These are phyloP conservation scores for Paramarasmius palmivorus DNA, from an alignment of 1,284 basidiomycete genomes.

Conservation along the genomic window DNA sequence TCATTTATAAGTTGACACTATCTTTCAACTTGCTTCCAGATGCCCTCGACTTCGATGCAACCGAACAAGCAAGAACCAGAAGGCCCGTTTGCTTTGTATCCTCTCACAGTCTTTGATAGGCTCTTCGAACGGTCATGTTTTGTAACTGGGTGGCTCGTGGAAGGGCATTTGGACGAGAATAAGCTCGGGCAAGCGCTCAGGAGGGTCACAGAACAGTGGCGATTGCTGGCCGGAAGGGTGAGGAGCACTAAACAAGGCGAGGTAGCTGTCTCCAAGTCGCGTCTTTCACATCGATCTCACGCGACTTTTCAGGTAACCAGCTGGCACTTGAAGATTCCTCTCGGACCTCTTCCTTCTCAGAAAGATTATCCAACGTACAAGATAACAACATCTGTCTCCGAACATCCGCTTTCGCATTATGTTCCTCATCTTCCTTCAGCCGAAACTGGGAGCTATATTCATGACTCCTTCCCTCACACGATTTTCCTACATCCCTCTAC, in stretches of 20 bases:
- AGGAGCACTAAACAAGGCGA: slow-evolving; percentile 25
- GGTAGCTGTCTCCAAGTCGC: slow-evolving; percentile 17
- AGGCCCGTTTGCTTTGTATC: slow-evolving; percentile 14
- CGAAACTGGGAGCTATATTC: background rate
- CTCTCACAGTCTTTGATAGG: slow-evolving; percentile 25
- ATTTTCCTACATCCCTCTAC: slow-evolving; percentile 37
- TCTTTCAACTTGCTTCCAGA: no score
- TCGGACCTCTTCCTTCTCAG: slow-evolving; percentile 26
- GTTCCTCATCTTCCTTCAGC: slow-evolving; percentile 27
- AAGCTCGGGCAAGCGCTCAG: slow-evolving; percentile 30
- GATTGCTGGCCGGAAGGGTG: slow-evolving; percentile 37
- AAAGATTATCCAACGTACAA: slow-evolving; percentile 31
- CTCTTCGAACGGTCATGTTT: slow-evolving; percentile 26
- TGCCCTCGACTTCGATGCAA: no score
- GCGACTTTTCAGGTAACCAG: slow-evolving; percentile 23
- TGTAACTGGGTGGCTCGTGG: slow-evolving; percentile 39
- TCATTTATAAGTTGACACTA: no score
- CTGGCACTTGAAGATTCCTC: slow-evolving; percentile 35
- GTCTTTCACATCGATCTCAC: slow-evolving; percentile 1
- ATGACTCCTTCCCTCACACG: slow-evolving; percentile 30
- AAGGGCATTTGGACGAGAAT: slow-evolving; percentile 34
- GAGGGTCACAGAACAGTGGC: slow-evolving; percentile 40
- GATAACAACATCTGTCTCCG: slow-evolving; percentile 32
- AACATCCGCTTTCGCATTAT: slow-evolving; percentile 32
- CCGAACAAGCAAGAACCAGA: background rate